Conservation (phyloP, 805 yeast genomes). For the Komagataella phaffii region DNA sequence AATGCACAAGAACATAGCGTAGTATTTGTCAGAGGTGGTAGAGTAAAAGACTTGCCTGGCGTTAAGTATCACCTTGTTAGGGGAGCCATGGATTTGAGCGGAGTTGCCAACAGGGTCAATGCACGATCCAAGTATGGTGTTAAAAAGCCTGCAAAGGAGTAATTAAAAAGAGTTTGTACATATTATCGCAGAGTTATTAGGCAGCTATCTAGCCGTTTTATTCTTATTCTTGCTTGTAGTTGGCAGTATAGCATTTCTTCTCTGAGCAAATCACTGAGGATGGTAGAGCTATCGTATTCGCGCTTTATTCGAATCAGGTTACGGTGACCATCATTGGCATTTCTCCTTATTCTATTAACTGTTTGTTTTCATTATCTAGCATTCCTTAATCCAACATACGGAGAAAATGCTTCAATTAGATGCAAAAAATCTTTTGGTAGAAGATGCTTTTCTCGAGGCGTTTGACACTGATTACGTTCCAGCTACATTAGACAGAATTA, state of each 20-base stretch:
- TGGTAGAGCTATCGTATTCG: not conserved
- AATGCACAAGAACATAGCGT: slow-evolving; percentile 97
- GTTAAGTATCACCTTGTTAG: slow-evolving; percentile 88
- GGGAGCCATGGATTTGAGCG: slow-evolving; percentile 87
- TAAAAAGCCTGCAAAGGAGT: slow-evolving; percentile 53
- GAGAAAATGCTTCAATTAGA: slow-evolving; percentile 71
- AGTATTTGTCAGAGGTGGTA: slow-evolving; percentile 94
- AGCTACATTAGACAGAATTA: slow-evolving; percentile 62
- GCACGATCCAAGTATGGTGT: slow-evolving; percentile 92
- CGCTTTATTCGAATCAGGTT: not conserved
- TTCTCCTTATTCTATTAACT: not conserved
- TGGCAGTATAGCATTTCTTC: too few relatives aligned
- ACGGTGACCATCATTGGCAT: not conserved
- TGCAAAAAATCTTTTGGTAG: slow-evolving; percentile 69
- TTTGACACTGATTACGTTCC: slow-evolving; percentile 34
- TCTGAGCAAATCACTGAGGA: too few relatives aligned
- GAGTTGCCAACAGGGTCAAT: slow-evolving; percentile 85
- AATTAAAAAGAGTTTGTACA: slow-evolving; percentile 1
- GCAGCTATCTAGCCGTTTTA: too few relatives aligned
- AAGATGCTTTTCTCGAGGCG: slow-evolving; percentile 68
- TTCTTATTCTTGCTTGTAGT: too few relatives aligned
- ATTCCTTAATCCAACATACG: not conserved
- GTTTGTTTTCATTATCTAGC: not conserved
- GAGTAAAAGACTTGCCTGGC: slow-evolving; percentile 97
- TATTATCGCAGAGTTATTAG: not conserved